phyloP scores from a whole-genome alignment of 371 early-diverging fungal genomes.

The Choanephora cucurbitarum region DNA sequence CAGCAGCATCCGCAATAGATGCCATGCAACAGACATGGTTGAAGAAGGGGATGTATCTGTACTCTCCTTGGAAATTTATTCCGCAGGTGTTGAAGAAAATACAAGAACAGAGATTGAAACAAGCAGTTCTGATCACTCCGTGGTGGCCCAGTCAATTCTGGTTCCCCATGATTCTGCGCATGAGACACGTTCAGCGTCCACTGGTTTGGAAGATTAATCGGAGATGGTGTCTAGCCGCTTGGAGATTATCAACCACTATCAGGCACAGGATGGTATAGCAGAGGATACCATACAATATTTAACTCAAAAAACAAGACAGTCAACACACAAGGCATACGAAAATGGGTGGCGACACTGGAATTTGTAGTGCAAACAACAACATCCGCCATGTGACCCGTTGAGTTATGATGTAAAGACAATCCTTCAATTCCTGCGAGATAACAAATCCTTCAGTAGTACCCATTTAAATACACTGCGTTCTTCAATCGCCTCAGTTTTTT shows the following conservation, averaged over 20 bases:
- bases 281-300: neutral
- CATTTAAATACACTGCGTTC: slow-evolving; percentile 4
- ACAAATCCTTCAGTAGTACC: neutral
- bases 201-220: too few relatives aligned
- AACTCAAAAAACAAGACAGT: neutral
- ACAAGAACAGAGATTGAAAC: neutral
- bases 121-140: slow-evolving; percentile 16
- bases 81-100: slow-evolving; percentile 10
- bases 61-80: slow-evolving; percentile 20
- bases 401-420: neutral
- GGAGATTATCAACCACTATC: slow-evolving; percentile 12
- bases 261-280: neutral
- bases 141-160: slow-evolving; percentile 19
- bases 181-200: too few relatives aligned
- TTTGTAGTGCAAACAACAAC: slow-evolving; percentile 1
- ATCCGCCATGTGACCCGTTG: neutral
- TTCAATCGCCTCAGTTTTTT: slow-evolving; percentile 9
- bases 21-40: slow-evolving; percentile 15
- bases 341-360: slow-evolving; percentile 9
- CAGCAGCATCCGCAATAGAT: slow-evolving; percentile 4
- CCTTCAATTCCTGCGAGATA: neutral
- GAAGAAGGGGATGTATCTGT: slow-evolving; percentile 9
- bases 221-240: too few relatives aligned
- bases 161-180: slow-evolving; percentile 15
- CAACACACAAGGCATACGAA: slow-evolving; percentile 8